Base-by-base conservation (phyloP, 208 protist species). In the Leishmania arabica region DNA sequence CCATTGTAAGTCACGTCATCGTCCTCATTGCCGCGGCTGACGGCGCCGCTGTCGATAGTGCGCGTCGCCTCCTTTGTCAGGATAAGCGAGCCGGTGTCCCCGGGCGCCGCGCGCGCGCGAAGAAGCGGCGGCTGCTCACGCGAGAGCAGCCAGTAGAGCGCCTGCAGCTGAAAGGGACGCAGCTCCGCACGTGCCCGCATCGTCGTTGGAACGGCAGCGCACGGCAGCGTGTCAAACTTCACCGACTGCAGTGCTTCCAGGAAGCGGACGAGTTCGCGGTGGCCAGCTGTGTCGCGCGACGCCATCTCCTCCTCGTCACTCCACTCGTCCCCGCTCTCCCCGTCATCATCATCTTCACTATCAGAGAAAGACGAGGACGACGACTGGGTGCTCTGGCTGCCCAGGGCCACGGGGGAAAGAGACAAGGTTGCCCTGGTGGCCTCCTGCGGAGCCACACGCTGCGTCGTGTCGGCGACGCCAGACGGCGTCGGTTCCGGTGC, bases 91-190 rank as follows among this genome's bases (percentile, higher is more conserved):
- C 5, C 42, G 68, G 42, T 73, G 45, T 73, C 68, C 68, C 3
- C 11, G 45, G 31, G 27, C 71, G 49, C 15, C 34, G 8, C 56
- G 1, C 27, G 51, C 34, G 51, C n/a, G 51, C 11, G n/a, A 24
- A 3, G 3, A 51, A 37, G 66, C 58, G 65, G 76, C 42, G 56
- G 75, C 53, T 83, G 80, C 70, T 89, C 86, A 37, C 86, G 86
- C 15, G 80, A 86, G 11, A 82, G 83, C 58, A 96, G 73, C 91
- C 91, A 96, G 81, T 90, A 82, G 13, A 96, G 80, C 6, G 85
- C 92, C 78, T 96, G 88, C 65, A 86, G 78, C 75, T 96, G 92
- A 53, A 93, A 93, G 0, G 89, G 91, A 0, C 78, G 80, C 75
- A 96, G 84, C 53, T 88, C 51, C 15, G 65, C 89, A 1, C 82